These are phyloP conservation scores for Monosporascus sp. DNA, from an alignment of 2,329 filamentous ascomycete genomes.

Conservation along the genomic window DNA sequence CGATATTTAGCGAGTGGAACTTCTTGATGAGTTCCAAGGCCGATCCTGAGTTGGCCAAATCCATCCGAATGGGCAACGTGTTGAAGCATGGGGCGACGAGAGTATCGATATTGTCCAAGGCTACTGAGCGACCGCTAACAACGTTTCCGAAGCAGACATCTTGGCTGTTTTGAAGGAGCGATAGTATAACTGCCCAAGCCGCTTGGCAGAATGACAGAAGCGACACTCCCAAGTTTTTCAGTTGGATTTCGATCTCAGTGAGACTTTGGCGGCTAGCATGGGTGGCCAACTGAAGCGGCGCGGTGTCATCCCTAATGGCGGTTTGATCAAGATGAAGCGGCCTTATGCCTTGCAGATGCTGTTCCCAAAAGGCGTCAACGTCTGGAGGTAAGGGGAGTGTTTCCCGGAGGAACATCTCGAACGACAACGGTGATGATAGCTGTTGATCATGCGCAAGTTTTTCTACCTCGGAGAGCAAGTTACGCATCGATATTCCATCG, in stretches of 20 bases:
- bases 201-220: constrained; percentile 66
- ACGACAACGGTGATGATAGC: constrained; percentile 48
- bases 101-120: constrained; percentile 59
- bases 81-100: constrained; percentile 92
- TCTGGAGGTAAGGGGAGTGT: constrained; percentile 44
- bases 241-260: constrained; percentile 39
- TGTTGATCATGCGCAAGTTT: constrained; percentile 40
- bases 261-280: constrained; percentile 26
- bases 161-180: constrained; percentile 44
- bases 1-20: constrained; percentile 57
- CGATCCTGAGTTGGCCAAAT: constrained; percentile 41
- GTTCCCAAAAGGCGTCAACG: constrained; percentile 62
- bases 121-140: constrained; percentile 67
- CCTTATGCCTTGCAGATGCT: constrained; percentile 47
- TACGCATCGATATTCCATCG: constrained; percentile 71
- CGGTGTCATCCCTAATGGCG: not conserved
- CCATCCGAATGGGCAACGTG: constrained; percentile 67
- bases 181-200: constrained; percentile 64
- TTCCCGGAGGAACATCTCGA: constrained; percentile 58
- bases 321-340: constrained; percentile 13
- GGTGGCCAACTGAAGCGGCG: constrained; percentile 6
- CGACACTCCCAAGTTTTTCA: constrained; percentile 52
- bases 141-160: constrained; percentile 89
- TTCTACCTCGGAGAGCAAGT: constrained; percentile 67
- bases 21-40: constrained; percentile 54